Evolutionary conservation across 1,139 yeast species (phyloP), one percentile per base, ranked within the genome.

Genomic region (Taphrina sp.): DNA sequence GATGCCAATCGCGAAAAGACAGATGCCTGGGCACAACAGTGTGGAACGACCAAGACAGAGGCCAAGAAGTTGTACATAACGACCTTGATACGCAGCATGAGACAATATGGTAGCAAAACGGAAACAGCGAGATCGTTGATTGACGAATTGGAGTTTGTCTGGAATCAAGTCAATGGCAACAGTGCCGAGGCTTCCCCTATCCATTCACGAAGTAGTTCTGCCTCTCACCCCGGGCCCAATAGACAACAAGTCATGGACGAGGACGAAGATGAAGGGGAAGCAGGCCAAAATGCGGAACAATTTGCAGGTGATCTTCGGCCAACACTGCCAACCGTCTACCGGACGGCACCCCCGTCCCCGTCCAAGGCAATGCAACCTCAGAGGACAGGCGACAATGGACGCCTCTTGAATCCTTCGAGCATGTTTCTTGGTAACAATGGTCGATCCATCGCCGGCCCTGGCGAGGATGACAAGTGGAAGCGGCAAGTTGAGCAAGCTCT

Each of bases 21-120:
- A 61, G 92, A 85, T 64, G 88, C 95, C 0, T 87, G 95, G 95
- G 81, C 83, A 63, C 70, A 77, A 22, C 88, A 84, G 65, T 80
- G 81, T 63, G 95, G 95, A 0, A 65, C 85, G 26, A 67, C 79
- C n/a, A 77, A 76, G 62, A 79, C 85, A 0, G 89, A 85, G 63
- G 95, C 95, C 1, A 85, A 87, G 66, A 74, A 84, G 51, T 71
- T 77, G 51, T 87, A 87, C 67, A 82, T 85, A 36, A 75, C 82
- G 14, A 14, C 38, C 7, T 17, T 86, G 51, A 81, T 86, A 4
- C 82, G 83, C 57, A 84, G 94, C 2, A 85, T 86, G 90, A 75
- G 75, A 59, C 71, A 76, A 2, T 84, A 84, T 63, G 88, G 89
- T 14, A 76, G 80, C 64, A 84, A 84, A 3, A 79, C 88, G 0